These are phyloP conservation scores for Chondrus crispus DNA, from an alignment of 23 red algal genomes.

Conservation along the genomic window DNA sequence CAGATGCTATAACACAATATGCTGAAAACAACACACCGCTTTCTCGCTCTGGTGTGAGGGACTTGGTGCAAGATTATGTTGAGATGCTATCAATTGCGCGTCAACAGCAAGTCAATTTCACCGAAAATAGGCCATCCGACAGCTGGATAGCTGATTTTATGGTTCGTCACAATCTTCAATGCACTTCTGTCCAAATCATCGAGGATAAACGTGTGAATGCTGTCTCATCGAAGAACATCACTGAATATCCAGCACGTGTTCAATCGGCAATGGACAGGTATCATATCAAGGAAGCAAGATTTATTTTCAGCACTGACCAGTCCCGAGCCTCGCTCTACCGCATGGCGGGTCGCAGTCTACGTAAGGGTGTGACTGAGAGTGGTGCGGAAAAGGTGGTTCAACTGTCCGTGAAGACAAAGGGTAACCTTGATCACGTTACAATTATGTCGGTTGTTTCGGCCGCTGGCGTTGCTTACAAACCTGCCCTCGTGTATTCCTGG, in stretches of 20 bases:
- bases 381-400: not conserved
- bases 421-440: not conserved
- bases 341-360: not conserved
- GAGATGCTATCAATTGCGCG: not conserved
- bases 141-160: not conserved
- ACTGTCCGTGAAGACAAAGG: not conserved
- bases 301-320: constrained; percentile 10
- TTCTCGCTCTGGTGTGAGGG: not conserved
- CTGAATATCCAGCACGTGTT: not conserved
- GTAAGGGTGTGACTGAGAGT: not conserved
- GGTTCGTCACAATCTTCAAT: not conserved
- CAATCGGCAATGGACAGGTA: not conserved
- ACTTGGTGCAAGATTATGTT: constrained; percentile 1
- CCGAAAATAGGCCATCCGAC: constrained; percentile 6
- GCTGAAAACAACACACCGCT: not conserved
- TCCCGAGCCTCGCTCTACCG: not conserved
- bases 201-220: not conserved
- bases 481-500: constrained; percentile 1
- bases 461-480: constrained; percentile 2
- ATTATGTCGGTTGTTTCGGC: constrained; percentile 25
- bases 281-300: not conserved
- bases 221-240: not conserved
- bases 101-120: not conserved
- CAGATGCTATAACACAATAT: not conserved
- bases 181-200: not conserved